Percentiles rank a stretch among this genome's conserved stretches.
These are phyloP conservation scores for Claviceps monticola DNA, from an alignment of 2,329 filamentous ascomycete species.

Conservation along the genomic window DNA sequence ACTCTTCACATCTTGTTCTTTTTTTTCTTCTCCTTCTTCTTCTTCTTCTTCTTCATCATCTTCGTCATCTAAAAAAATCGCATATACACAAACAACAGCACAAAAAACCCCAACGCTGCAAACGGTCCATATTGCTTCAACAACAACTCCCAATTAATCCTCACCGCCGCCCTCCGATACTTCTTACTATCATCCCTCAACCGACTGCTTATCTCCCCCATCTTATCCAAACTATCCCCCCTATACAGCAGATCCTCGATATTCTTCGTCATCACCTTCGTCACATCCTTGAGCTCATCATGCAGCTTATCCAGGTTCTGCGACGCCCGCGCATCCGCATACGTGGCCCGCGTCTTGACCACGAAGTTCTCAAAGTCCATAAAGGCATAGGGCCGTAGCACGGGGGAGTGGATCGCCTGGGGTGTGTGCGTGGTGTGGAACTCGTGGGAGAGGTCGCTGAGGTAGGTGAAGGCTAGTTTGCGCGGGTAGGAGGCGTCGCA, in stretches of 20 bases:
- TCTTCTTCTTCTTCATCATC: background rate
- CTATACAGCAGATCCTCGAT: conserved; percentile 95
- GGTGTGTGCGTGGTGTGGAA: conserved; percentile 76
- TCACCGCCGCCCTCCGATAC: conserved; percentile 80
- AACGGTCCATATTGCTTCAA: conserved; percentile 95
- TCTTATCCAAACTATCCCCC: conserved; percentile 85
- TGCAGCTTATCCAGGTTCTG: conserved; percentile 93
- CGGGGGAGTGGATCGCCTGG: conserved; percentile 57
- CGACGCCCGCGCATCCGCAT: conserved; percentile 79
- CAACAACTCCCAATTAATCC: conserved; percentile 96
- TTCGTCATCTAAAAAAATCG: conserved; percentile 59
- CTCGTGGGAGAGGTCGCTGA: conserved; percentile 79
- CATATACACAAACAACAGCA: conserved; percentile 82
- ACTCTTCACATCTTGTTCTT: background rate
- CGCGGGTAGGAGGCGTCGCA: conserved; percentile 89
- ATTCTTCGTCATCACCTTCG: conserved; percentile 99
- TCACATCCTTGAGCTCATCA: conserved; percentile 93
- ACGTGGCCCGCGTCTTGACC: conserved; percentile 79
- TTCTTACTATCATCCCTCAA: conserved; percentile 88
- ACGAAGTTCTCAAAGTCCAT: conserved; percentile 99
- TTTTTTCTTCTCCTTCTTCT: background rate
- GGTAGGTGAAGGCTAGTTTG: conserved; percentile 97
- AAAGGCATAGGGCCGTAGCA: conserved; percentile 83
- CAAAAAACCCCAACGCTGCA: conserved; percentile 64
- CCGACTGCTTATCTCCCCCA: conserved; percentile 86